These are phyloP conservation scores for Wickerhamomyces bisporus DNA, from an alignment of 805 yeast species.

Conservation along the genomic window DNA sequence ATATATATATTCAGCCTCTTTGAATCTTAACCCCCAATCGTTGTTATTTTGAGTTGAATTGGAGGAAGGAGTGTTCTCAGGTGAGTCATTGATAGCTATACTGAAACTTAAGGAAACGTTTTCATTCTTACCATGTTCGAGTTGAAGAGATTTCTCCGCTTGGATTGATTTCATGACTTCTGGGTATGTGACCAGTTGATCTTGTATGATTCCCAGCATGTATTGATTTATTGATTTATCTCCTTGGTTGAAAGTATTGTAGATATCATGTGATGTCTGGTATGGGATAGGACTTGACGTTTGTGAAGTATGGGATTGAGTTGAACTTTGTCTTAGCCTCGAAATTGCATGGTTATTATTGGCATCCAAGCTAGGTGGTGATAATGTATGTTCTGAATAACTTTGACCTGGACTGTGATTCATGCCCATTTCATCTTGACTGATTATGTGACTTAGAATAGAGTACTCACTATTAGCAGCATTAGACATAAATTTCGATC, in stretches of 20 bases:
- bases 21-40: slow-evolving; percentile 38
- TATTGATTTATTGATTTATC: slow-evolving; percentile 64
- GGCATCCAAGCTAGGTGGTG: slow-evolving; percentile 8
- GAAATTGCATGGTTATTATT: slow-evolving; percentile 1
- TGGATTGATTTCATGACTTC: slow-evolving; percentile 40
- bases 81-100: slow-evolving; percentile 22
- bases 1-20: slow-evolving; percentile 77
- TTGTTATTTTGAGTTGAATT: slow-evolving; percentile 4
- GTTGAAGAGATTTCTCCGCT: slow-evolving; percentile 11
- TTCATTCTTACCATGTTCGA: neutral
- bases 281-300: slow-evolving; percentile 18
- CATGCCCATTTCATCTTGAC: slow-evolving; percentile 25
- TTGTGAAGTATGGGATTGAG: slow-evolving; percentile 5
- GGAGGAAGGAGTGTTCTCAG: neutral
- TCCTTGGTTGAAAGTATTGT: slow-evolving; percentile 37
- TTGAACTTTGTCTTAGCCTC: slow-evolving; percentile 6
- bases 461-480: slow-evolving; percentile 75
- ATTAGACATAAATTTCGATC: slow-evolving; percentile 50
- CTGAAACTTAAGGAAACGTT: slow-evolving; percentile 21
- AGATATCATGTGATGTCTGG: slow-evolving; percentile 17
- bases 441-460: slow-evolving; percentile 59
- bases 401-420: slow-evolving; percentile 3
- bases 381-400: slow-evolving; percentile 9
- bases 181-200: slow-evolving; percentile 46
- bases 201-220: slow-evolving; percentile 47